Evolutionary conservation across 2,329 filamentous ascomycete genomes (phyloP), one percentile per base, ranked within the genome.

Genomic region (Trichoderma harzianum): DNA sequence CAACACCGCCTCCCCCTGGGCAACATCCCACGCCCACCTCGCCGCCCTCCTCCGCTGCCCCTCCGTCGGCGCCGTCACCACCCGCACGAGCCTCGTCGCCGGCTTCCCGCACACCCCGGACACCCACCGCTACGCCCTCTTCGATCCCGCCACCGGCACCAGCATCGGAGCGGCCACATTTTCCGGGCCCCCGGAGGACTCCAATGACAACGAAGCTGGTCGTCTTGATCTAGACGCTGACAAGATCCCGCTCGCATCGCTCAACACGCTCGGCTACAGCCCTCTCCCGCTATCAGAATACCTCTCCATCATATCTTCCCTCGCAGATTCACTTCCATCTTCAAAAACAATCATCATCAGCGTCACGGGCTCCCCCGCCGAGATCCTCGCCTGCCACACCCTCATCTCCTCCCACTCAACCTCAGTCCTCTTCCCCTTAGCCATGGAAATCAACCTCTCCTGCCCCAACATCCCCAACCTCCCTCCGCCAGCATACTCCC

Each of bases 1-100:
- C 74, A 95, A 95, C 81, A 92, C 92, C 0, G 89, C 93, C 34
- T 91, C 88, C 64, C 92, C 92, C 0, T 94, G 92, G 92, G 92
- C 92, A 30, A 93, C 91, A 0, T 89, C 87, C 3, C 79, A 86
- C 6, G 83, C 86, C 5, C 88, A 94, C 74, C 86, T 95, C 5
- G 79, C 83, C 51, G 80, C 81, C 2, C 87, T 95, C 7, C 92
- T 92, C 77, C 78, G 83, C 34, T 90, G 85, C 64, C 83, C 87
- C 0, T 82, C 87, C 68, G 94, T 90, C 0, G 93, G 93, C 72
- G 92, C 92, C 16, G 88, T 95, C 36, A 95, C 93, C 1, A 93
- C 90, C 3, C 86, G 93, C 14, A 95, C 93, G 1, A 89, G 89
- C 3, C 85, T 93, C 7, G 79, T 92, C 18, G 74, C 83, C 10